A percentile compares a stretch with the other conserved stretches of the same genome.
phyloP scores from a whole-genome alignment of 1,284 basidiomycete genomes.

The Fomitopsis pinicola region DNA sequence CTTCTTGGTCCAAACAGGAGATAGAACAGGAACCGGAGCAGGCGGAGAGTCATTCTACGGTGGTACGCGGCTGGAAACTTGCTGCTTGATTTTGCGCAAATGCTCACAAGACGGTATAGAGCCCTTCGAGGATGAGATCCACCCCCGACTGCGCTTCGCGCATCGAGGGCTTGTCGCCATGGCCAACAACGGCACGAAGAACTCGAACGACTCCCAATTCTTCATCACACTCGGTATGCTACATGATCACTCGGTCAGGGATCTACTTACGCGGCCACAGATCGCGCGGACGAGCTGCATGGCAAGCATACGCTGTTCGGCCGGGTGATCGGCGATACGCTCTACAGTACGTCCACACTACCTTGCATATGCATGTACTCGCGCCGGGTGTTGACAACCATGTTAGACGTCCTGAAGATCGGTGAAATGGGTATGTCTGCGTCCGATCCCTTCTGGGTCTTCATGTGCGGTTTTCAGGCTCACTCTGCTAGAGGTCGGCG shows the following conservation, averaged over 20 bases:
- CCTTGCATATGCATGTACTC: background rate
- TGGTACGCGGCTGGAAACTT: slow-evolving; percentile 37
- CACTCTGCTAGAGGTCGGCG: slow-evolving; percentile 64
- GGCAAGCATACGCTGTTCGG: slow-evolving; percentile 90
- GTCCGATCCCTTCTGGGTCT: background rate
- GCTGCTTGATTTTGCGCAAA: background rate
- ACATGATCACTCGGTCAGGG: background rate
- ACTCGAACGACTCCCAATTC: slow-evolving; percentile 88
- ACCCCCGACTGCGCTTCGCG: slow-evolving; percentile 79
- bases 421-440: slow-evolving; percentile 68
- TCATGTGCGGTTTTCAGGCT: slow-evolving; percentile 17
- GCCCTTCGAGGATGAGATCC: slow-evolving; percentile 91
- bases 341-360: slow-evolving; percentile 58
- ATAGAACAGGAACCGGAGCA: slow-evolving; percentile 85
- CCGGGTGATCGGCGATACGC: slow-evolving; percentile 74
- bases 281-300: slow-evolving; percentile 84
- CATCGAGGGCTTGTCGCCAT: slow-evolving; percentile 91
- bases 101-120: slow-evolving; percentile 39
- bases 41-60: slow-evolving; percentile 93
- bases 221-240: slow-evolving; percentile 83
- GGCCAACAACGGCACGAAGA: slow-evolving; percentile 86
- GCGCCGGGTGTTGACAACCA: background rate
- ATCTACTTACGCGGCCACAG: slow-evolving; percentile 32
- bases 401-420: slow-evolving; percentile 82
- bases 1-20: slow-evolving; percentile 95